Evolutionary conservation across 345 rosid species (phyloP), one percentile per base, ranked within the genome.

Genomic region (Citrus glauca): DNA sequence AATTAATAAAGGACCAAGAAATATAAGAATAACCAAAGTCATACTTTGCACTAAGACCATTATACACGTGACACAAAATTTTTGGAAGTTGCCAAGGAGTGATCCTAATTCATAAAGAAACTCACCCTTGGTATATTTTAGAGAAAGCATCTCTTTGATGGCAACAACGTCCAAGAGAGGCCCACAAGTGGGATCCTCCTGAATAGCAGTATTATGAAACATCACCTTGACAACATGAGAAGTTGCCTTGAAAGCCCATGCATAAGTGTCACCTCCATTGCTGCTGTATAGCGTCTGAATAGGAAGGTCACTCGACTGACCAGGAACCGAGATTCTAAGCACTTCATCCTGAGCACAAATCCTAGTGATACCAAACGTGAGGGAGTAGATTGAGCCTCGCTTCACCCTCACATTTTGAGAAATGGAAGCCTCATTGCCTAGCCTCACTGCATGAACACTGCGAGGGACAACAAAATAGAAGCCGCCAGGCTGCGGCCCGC

Each of bases 401-500:
- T 83, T 89, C 9, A 89, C 82, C 2, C 38, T 74, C 53, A 94
- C 79, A 2, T 67, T 65, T 56, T 91, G 97, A 60, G 98, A 93
- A 79, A 95, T 81, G 5, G 93, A 88, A 6, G 89, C 98, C 80
- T 91, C 84, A 83, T 91, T 90, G 66, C 98, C 98, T 16, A 95
- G 86, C 82, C 90, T 88, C 37, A 89, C 91, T 0, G 98, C 98
- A 7, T 91, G 98, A 65, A 80, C 79, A 1, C 98, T 97, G 0
- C 97, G 90, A 1, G 98, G 95, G 35, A 93, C 82, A 0, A 88
- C 69, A 0, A 87, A 81, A 81, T 77, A 93, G 80, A 95, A 91
- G 9, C 98, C 94, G 0, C 98, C 92, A 0, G 98, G 97, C 70
- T 93, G 97, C 0, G 97, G 95, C 66, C 98, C 98, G 1, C 95